Conservation (phyloP, 2,329 filamentous ascomycete genomes). For the Ophiostoma sp. region DNA sequence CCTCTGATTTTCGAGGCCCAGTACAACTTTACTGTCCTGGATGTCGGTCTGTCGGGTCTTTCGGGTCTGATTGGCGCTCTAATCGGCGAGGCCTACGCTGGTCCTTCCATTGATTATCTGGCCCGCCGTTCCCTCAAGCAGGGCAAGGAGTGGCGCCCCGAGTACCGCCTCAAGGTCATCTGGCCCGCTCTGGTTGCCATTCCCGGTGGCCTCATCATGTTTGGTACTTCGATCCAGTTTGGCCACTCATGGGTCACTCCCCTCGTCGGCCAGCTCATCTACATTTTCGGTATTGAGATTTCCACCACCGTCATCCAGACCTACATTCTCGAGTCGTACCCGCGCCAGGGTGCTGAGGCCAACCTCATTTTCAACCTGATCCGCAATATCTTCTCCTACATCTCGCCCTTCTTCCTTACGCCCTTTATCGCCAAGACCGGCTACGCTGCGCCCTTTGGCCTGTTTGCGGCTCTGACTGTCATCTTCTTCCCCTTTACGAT, state of each 20-base stretch:
- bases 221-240: slow-evolving; percentile 17
- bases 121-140: slow-evolving; percentile 14
- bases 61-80: slow-evolving; percentile 18
- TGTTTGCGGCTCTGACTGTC: slow-evolving; percentile 13
- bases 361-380: slow-evolving; percentile 17
- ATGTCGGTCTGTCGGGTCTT: slow-evolving; percentile 25
- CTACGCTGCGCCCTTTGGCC: slow-evolving; percentile 13
- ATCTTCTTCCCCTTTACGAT: slow-evolving; percentile 13
- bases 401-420: slow-evolving; percentile 17
- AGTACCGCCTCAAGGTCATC: slow-evolving; percentile 21
- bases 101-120: slow-evolving; percentile 14
- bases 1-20: slow-evolving; percentile 21
- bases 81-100: slow-evolving; percentile 18
- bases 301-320: slow-evolving; percentile 18
- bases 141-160: slow-evolving; percentile 19
- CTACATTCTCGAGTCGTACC: slow-evolving; percentile 18
- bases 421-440: slow-evolving; percentile 3
- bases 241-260: slow-evolving; percentile 19
- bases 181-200: slow-evolving; percentile 13
- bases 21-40: slow-evolving; percentile 13
- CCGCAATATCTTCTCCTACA: slow-evolving; percentile 18
- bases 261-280: slow-evolving; percentile 6
- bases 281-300: slow-evolving; percentile 20
- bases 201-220: slow-evolving; percentile 15
- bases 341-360: slow-evolving; percentile 18